Evolutionary conservation across 345 rosid species (phyloP), one percentile per base, ranked within the genome.

Genomic region (Salix dunnii): DNA sequence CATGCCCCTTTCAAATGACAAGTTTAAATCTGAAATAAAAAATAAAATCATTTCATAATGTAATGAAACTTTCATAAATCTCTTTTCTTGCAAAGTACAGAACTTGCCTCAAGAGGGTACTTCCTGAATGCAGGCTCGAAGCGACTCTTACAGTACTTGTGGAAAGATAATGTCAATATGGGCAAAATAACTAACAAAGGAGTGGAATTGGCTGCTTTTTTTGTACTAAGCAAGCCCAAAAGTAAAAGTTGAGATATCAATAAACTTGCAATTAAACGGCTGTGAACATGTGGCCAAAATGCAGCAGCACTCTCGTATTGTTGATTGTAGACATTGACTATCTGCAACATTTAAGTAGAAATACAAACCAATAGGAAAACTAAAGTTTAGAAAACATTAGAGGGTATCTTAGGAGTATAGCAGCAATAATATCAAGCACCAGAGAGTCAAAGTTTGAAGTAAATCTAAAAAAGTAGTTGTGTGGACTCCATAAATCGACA

Each of bases 271-370:
- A 93, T 77, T 77, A 96, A 91, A 70, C 98, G 90, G 76, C 89
- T 88, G 77, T 93, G 97, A 74, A 96, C 90, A 31, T 96, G 98
- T 0, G 99, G 99, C 99, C 99, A 96, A 84, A 96, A 96, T 16
- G 99, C 99, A 42, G 91, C 98, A 55, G 91, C 94, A 76, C 99
- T 93, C 84, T 96, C 99, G 30, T 96, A 96, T 46, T 83, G 89
- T 82, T 92, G 99, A 77, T 91, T 86, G 88, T 93, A 96, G 68
- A 96, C 99, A 78, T 93, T 96, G 53, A 96, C 87, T 63, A 96
- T 87, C 99, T 96, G 91, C 88, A 61, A 46, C 21, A 36, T 36
- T 35, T 9, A 48, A 23, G 42, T 1, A 66, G 38, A 65, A 11
- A 1, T 14, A 71, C 65, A 38, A 60, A 48, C 17, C 70, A 33